phyloP scores from a whole-genome alignment of 441 rosid species.

The Viola pubescens region DNA sequence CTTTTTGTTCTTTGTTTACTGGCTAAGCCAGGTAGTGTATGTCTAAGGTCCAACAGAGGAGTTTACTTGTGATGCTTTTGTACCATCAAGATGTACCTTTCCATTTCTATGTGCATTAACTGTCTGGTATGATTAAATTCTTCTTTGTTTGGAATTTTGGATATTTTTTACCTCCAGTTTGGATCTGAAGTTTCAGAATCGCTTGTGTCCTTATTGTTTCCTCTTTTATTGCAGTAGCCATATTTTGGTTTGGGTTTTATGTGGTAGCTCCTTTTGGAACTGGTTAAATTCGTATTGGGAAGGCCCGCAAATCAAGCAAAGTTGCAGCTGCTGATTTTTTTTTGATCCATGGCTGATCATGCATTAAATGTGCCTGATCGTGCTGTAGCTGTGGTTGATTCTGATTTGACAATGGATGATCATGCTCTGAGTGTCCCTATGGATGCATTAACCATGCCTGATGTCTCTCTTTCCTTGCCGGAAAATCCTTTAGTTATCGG shows the following conservation, averaged over 20 bases:
- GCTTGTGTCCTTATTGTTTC: neutral
- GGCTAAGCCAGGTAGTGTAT: too few relatives aligned
- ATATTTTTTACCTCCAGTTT: neutral
- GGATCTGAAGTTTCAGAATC: neutral
- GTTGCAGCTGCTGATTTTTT: slow-evolving; percentile 19
- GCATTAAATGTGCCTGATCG: slow-evolving; percentile 15
- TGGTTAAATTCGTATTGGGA: slow-evolving; percentile 15
- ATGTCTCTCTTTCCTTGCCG: slow-evolving; percentile 39
- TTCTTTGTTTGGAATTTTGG: neutral
- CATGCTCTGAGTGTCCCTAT: slow-evolving; percentile 21
- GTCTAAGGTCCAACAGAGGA: too few relatives aligned
- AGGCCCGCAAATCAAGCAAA: slow-evolving; percentile 22
- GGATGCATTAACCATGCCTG: slow-evolving; percentile 30
- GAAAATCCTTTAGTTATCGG: slow-evolving; percentile 59
- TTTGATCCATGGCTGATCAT: slow-evolving; percentile 37
- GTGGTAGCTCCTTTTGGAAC: slow-evolving; percentile 12
- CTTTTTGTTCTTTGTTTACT: too few relatives aligned
- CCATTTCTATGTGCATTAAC: slow-evolving; percentile 9
- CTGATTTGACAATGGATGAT: slow-evolving; percentile 2
- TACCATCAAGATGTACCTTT: slow-evolving; percentile 1
- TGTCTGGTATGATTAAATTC: neutral
- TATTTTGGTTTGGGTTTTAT: slow-evolving; percentile 15
- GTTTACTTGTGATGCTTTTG: neutral
- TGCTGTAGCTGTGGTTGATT: slow-evolving; percentile 34
- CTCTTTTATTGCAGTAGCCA: slow-evolving; percentile 10